A percentile compares a stretch with the other conserved stretches of the same genome.
Conservation (phyloP, 2,329 filamentous ascomycete genomes). For the Tolypocladium inflatum region DNA sequence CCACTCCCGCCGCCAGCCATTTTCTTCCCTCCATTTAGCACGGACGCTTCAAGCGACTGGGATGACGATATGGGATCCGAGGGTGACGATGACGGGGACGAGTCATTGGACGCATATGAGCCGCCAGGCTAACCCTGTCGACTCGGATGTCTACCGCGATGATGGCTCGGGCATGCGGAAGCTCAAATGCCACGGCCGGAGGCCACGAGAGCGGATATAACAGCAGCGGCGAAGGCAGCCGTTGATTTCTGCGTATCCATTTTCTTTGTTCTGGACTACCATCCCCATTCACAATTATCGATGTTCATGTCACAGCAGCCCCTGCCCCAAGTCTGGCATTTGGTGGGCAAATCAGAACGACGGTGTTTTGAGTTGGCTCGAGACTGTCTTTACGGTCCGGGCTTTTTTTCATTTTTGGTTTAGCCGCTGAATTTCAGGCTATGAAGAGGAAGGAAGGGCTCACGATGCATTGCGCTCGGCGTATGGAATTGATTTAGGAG, state of each 20-base stretch:
- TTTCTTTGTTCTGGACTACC: neutral
- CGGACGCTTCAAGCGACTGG: conserved; percentile 24
- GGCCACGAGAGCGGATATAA: conserved; percentile 27
- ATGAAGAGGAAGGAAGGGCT: neutral
- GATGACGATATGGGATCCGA: conserved; percentile 19
- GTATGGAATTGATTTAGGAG: neutral
- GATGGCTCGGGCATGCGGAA: conserved; percentile 16
- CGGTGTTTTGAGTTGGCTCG: neutral
- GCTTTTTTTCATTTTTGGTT: neutral
- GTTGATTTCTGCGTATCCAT: neutral
- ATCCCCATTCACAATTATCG: neutral
- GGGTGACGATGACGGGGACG: conserved; percentile 16
- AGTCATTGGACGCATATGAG: conserved; percentile 21
- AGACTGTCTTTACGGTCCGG: neutral
- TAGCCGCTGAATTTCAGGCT: neutral
- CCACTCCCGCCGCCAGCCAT: conserved; percentile 42
- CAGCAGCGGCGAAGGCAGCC: conserved; percentile 22
- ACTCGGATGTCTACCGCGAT: conserved; percentile 31
- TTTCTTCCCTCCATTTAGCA: conserved; percentile 39
- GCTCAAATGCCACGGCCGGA: conserved; percentile 31
- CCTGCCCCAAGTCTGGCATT: neutral
- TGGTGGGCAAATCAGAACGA: neutral
- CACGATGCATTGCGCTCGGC: neutral
- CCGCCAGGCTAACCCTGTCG: conserved; percentile 23
- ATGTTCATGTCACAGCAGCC: neutral